Evolutionary conservation across 2,329 filamentous ascomycete genomes (phyloP), one percentile per base, ranked within the genome.

Genomic region (Colletotrichum magnum): DNA sequence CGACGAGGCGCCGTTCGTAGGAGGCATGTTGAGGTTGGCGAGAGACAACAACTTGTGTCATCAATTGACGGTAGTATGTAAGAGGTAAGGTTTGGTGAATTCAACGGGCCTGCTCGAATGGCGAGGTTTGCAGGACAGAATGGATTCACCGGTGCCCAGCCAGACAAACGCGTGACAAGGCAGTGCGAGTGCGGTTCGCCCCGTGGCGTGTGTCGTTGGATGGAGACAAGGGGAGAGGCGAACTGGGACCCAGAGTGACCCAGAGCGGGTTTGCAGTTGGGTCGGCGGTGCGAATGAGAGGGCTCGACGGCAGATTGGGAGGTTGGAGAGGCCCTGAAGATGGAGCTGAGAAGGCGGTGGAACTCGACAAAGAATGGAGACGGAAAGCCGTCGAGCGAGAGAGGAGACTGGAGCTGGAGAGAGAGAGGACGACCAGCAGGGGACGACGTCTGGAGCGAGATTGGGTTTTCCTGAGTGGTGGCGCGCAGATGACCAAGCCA

Each of bases 121-220:
- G 36, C 66, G 51, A 69, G 50, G 62, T 66, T 66, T 69, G 66
- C 66, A 66, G 51, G 60, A 24, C 21, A 24, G 21, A 24, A 24
- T 24, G 21, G 21, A 68, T 64, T 54, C 61, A 48, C 60, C 60
- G 58, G 24, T 54, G 45, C 47, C 58, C 62, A 66, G 62, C 63
- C 39, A 56, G 62, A 60, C 43, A 51, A 59, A 69, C 66, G 66
- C 51, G 66, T 69, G 66, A 69, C 66, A 61, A 66, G 62, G 62
- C 56, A 56, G 66, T 66, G 47, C 18, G 45, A 26, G 50, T 52
- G 56, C 56, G 66, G 66, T 60, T 69, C 66, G 62, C 66, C 43
- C 62, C 62, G 66, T 69, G 66, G 66, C 57, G 62, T 69, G 66
- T 69, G 66, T 69, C 56, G 66, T 57, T 60, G 61, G 50, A 60